Conservation (phyloP, 306 rosid species). For the Glycine soja region DNA sequence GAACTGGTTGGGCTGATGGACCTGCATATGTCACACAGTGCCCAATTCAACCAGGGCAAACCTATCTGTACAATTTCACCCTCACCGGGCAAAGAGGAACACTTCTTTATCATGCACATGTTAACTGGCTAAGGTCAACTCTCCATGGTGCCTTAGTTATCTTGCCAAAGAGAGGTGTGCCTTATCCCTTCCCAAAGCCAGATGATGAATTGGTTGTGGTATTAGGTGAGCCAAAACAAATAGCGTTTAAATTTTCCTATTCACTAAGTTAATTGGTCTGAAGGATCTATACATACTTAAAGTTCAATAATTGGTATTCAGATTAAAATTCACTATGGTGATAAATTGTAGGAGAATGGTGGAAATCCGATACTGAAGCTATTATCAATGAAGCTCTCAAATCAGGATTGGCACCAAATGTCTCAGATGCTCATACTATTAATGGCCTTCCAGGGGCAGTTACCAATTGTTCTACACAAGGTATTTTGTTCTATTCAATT, state of each 20-base stretch:
- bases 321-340: neutral
- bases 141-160: slow-evolving; percentile 85
- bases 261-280: neutral
- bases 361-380: slow-evolving; percentile 94
- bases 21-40: slow-evolving; percentile 90
- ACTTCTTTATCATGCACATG: slow-evolving; percentile 90
- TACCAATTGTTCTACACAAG: slow-evolving; percentile 67
- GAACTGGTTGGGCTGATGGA: slow-evolving; percentile 94
- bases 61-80: slow-evolving; percentile 80
- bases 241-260: neutral
- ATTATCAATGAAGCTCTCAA: slow-evolving; percentile 81
- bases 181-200: slow-evolving; percentile 87
- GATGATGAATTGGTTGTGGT: slow-evolving; percentile 74
- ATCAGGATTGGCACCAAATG: slow-evolving; percentile 87
- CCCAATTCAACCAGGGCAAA: slow-evolving; percentile 77
- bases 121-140: slow-evolving; percentile 86
- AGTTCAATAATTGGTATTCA: neutral
- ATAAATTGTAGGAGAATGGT: slow-evolving; percentile 81
- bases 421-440: slow-evolving; percentile 90
- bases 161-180: slow-evolving; percentile 87
- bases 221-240: slow-evolving; percentile 58
- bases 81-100: slow-evolving; percentile 93
- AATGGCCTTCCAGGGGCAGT: slow-evolving; percentile 83
- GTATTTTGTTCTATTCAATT: slow-evolving; percentile 42
- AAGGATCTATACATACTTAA: neutral